phyloP scores from a whole-genome alignment of 2,329 filamentous ascomycete genomes.

The Byssochlamys sp. region DNA sequence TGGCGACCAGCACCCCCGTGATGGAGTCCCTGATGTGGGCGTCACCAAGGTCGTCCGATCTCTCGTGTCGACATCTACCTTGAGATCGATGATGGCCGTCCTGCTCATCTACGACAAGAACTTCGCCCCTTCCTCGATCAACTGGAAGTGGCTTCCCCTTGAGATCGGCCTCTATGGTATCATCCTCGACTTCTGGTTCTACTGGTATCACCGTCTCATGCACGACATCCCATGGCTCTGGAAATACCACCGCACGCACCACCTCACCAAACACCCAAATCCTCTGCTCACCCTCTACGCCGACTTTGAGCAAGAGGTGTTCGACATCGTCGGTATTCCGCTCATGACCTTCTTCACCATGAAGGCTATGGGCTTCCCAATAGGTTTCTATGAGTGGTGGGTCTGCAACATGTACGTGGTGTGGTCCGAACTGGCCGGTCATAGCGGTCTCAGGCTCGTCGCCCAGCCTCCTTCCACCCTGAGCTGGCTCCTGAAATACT shows the following conservation, averaged over 20 bases:
- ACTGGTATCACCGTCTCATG: conserved; percentile 32
- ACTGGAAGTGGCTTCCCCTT: conserved; percentile 25
- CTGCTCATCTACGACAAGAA: conserved; percentile 14
- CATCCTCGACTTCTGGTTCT: conserved; percentile 37
- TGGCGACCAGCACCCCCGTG: conserved; percentile 32
- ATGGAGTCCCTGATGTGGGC: conserved; percentile 31
- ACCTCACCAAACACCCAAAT: conserved; percentile 35
- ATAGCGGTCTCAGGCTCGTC: conserved; percentile 31
- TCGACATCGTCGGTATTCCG: conserved; percentile 32
- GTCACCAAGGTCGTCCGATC: conserved; percentile 20
- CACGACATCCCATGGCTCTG: conserved; percentile 29
- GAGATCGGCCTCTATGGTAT: conserved; percentile 30
- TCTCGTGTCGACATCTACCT: conserved; percentile 20
- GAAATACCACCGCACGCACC: conserved; percentile 34
- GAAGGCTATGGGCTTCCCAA: conserved; percentile 26
- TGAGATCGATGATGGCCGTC: conserved; percentile 20
- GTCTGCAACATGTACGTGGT: conserved; percentile 34
- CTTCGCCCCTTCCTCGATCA: conserved; percentile 12
- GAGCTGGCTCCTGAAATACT: conserved; percentile 21
- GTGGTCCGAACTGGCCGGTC: conserved; percentile 33
- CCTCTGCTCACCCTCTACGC: conserved; percentile 31
- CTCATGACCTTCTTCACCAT: conserved; percentile 25
- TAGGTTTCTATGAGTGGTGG: conserved; percentile 39
- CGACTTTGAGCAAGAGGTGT: conserved; percentile 30
- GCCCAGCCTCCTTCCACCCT: conserved; percentile 21